Evolutionary conservation across 805 yeast genomes (phyloP).

Genomic region (Candida boleticola): DNA sequence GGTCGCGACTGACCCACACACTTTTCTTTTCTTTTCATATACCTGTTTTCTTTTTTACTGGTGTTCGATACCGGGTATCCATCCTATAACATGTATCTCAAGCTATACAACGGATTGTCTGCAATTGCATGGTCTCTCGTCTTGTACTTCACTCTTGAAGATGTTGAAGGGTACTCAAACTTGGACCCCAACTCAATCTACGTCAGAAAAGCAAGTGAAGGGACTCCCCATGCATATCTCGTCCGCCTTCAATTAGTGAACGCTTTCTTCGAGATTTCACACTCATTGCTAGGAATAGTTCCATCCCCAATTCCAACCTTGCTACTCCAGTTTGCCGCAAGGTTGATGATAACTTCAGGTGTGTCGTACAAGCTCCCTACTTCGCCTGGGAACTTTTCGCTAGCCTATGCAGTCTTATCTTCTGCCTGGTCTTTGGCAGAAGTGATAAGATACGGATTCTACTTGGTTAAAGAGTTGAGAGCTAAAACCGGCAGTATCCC

Average conservation of each 20-base stretch:
- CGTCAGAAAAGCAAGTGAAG: slow-evolving; percentile 8
- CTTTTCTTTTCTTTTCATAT: no score
- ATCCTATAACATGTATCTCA: neutral
- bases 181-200: slow-evolving; percentile 8
- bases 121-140: neutral
- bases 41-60: no score
- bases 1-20: no score
- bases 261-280: slow-evolving; percentile 22
- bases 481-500: neutral
- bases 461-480: slow-evolving; percentile 15
- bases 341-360: slow-evolving; percentile 27
- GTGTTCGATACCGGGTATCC: no score
- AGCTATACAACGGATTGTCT: slow-evolving; percentile 2
- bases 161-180: slow-evolving; percentile 7
- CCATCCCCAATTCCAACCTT: slow-evolving; percentile 25
- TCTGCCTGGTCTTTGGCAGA: slow-evolving; percentile 32
- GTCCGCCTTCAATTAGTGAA: slow-evolving; percentile 24
- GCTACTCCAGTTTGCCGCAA: slow-evolving; percentile 27
- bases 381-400: slow-evolving; percentile 26
- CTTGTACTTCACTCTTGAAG: slow-evolving; percentile 7
- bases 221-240: slow-evolving; percentile 28
- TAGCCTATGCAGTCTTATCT: slow-evolving; percentile 6
- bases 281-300: slow-evolving; percentile 25
- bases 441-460: slow-evolving; percentile 27
- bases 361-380: slow-evolving; percentile 25